Evolutionary conservation across 2,329 filamentous ascomycete species (phyloP).

Genomic region (Cladosporium sp.): DNA sequence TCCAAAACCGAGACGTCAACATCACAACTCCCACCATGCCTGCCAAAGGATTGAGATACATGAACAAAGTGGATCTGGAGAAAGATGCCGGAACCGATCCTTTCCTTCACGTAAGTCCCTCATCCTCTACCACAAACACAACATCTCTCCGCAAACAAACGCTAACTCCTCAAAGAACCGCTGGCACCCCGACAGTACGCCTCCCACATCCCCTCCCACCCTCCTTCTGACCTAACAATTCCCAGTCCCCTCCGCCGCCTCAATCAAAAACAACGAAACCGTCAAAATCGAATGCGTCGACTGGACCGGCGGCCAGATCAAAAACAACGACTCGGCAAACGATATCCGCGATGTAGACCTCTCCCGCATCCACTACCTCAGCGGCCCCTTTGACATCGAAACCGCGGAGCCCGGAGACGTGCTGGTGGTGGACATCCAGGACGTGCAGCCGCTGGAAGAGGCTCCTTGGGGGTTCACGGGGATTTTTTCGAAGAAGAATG

Average conservation of each 20-base stretch:
- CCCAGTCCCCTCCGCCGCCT: conserved; percentile 67
- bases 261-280: conserved; percentile 75
- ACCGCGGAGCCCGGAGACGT: conserved; percentile 80
- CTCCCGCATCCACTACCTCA: conserved; percentile 80
- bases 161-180: conserved; percentile 58
- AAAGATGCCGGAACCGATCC: conserved; percentile 66
- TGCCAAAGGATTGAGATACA: conserved; percentile 59
- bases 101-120: conserved; percentile 27
- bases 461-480: conserved; percentile 85
- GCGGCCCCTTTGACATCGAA: conserved; percentile 82
- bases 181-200: conserved; percentile 84
- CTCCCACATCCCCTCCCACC: neutral
- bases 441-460: conserved; percentile 82
- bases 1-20: neutral
- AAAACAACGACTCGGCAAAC: conserved; percentile 84
- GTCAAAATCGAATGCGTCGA: conserved; percentile 93
- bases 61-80: conserved; percentile 67
- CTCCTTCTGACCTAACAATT: neutral
- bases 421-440: conserved; percentile 82
- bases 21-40: conserved; percentile 36
- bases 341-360: conserved; percentile 81
- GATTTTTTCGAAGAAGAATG: conserved; percentile 73
- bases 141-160: neutral
- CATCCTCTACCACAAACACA: neutral
- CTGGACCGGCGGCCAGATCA: conserved; percentile 71